phyloP scores from a whole-genome alignment of 176 grass and related monocot genomes.

The Oryza brachyantha region DNA sequence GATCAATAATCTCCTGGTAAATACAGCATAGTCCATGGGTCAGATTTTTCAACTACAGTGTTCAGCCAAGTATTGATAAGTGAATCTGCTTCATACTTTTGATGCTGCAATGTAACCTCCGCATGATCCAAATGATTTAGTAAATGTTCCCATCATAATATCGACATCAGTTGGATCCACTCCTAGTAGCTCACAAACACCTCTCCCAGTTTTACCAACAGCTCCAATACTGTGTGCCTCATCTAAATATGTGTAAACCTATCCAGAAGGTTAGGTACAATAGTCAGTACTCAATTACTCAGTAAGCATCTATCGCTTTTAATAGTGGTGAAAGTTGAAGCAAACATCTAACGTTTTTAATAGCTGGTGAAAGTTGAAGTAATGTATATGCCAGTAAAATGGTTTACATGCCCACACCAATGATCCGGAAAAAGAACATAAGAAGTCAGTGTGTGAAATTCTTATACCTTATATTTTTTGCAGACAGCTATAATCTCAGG shows the following conservation, averaged over 20 bases:
- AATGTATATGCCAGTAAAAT: constrained; percentile 6
- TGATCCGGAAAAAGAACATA: constrained; percentile 14
- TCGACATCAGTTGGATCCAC: constrained; percentile 88
- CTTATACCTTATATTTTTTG: constrained; percentile 89
- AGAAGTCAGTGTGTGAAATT: constrained; percentile 6
- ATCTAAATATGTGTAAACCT: constrained; percentile 93
- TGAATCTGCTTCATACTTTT: constrained; percentile 47
- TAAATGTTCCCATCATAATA: constrained; percentile 99
- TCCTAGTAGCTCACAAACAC: constrained; percentile 84
- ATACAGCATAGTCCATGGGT: not conserved
- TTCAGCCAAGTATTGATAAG: constrained; percentile 17
- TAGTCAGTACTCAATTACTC: not conserved
- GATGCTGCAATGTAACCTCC: constrained; percentile 94
- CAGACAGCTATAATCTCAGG: constrained; percentile 88
- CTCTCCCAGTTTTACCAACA: constrained; percentile 77
- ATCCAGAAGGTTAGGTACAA: constrained; percentile 30
- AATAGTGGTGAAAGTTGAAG: too few species aligned
- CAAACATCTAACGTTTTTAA: too few species aligned
- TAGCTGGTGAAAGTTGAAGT: not conserved
- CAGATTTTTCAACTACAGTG: constrained; percentile 24
- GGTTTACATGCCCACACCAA: not conserved
- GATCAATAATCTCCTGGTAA: constrained; percentile 79
- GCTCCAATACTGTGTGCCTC: constrained; percentile 98
- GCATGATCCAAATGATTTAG: constrained; percentile 91
- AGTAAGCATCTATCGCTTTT: not conserved